Conservation (phyloP, 768 basidiomycete species). For the Kwoniella botswanensis region DNA sequence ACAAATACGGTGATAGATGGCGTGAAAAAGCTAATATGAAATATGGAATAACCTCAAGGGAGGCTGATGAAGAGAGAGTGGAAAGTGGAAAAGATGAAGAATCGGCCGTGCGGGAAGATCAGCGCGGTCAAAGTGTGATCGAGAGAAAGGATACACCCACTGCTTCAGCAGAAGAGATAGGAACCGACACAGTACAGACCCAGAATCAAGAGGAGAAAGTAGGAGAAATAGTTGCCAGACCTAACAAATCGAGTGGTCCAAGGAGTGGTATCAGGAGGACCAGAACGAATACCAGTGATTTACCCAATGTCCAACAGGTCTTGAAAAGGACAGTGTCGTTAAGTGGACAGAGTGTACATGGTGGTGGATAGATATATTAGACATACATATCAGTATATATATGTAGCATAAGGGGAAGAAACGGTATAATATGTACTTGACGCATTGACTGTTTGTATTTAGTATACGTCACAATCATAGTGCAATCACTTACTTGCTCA, state of each 20-base stretch:
- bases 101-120: neutral
- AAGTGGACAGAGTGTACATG: conserved; percentile 45
- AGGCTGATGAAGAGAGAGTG: conserved; percentile 39
- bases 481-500: too few relatives aligned
- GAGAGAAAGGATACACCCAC: neutral
- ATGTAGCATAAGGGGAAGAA: neutral
- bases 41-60: conserved; percentile 35
- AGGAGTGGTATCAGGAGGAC: neutral
- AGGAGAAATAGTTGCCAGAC: neutral
- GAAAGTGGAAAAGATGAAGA: conserved; percentile 29
- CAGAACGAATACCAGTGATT: conserved; percentile 15
- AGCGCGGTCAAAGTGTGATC: neutral
- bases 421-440: too few relatives aligned
- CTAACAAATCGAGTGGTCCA: neutral
- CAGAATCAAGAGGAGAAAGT: neutral
- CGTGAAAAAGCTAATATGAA: conserved; percentile 44
- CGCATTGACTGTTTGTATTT: too few relatives aligned
- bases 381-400: neutral
- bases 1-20: conserved; percentile 48
- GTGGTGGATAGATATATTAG: conserved; percentile 33
- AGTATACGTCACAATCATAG: too few relatives aligned
- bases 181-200: neutral
- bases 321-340: conserved; percentile 42
- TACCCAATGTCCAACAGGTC: conserved; percentile 43
- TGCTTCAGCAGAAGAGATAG: neutral